A percentile compares a stretch with the other conserved stretches of the same genome.
phyloP scores from a whole-genome alignment of 169 alveolate species.

The Besnoitia besnoiti region DNA sequence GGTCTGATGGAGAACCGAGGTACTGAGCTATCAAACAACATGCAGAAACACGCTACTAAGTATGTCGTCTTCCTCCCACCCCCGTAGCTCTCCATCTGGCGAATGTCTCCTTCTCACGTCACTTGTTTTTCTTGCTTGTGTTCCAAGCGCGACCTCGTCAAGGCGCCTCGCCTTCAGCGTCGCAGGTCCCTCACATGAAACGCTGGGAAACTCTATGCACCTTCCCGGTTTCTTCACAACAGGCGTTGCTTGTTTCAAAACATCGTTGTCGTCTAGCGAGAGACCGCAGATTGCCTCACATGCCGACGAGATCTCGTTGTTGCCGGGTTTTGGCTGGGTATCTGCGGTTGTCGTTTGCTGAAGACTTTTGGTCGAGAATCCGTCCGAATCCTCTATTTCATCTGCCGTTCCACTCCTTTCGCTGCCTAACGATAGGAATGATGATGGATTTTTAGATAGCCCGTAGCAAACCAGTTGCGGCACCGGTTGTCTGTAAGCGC shows the following conservation, averaged over 20 bases:
- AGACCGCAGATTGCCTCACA: not conserved
- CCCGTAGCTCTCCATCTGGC: constrained; percentile 7
- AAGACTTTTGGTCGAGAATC: not conserved
- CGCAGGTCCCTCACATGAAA: not conserved
- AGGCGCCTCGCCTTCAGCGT: constrained; percentile 20
- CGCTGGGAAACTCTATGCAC: not conserved
- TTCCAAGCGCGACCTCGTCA: not conserved
- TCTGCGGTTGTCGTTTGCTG: not conserved
- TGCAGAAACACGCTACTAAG: not conserved
- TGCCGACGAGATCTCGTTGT: not conserved
- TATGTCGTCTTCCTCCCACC: constrained; percentile 16
- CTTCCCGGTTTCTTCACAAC: not conserved
- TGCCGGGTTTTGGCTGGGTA: not conserved
- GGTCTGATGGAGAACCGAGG: too few relatives aligned
- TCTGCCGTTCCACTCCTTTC: not conserved
- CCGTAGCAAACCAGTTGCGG: not conserved
- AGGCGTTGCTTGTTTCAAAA: not conserved
- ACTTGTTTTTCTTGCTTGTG: not conserved
- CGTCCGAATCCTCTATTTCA: not conserved
- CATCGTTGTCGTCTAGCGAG: not conserved
- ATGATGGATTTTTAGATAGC: not conserved
- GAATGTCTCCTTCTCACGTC: not conserved
- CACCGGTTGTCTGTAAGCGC: not conserved
- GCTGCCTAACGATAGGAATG: not conserved
- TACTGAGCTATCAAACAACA: not conserved